Conservation (phyloP, 2,329 filamentous ascomycete species). For the Grosmannia serpens region DNA sequence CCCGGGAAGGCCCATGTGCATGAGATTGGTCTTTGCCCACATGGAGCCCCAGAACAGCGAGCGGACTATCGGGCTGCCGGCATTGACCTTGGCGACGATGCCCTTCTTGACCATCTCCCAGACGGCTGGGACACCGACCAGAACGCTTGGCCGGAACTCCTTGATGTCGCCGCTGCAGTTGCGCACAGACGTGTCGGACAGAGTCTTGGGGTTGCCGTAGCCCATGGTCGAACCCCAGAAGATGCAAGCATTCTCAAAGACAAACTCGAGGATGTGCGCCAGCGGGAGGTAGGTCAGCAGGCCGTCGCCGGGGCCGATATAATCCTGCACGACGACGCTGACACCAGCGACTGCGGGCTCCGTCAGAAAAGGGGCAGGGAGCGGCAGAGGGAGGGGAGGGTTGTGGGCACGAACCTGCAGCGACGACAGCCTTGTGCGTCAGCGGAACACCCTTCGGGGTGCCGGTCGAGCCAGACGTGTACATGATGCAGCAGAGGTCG, state of each 20-base stretch:
- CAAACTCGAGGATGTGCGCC: conserved; percentile 82
- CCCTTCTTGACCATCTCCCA: conserved; percentile 92
- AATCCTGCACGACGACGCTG: conserved; percentile 62
- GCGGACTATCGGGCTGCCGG: conserved; percentile 53
- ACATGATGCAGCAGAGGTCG: conserved; percentile 64
- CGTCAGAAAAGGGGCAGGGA: not conserved
- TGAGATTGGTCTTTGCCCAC: conserved; percentile 38
- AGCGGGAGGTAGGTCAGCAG: conserved; percentile 76
- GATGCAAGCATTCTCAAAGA: conserved; percentile 75
- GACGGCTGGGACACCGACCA: conserved; percentile 79
- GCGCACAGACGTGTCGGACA: conserved; percentile 70
- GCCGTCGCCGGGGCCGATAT: conserved; percentile 65
- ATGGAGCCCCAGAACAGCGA: conserved; percentile 61
- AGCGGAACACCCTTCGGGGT: conserved; percentile 72
- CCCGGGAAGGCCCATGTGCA: conserved; percentile 49
- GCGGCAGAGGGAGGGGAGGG: too few relatives aligned
- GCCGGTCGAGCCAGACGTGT: conserved; percentile 72
- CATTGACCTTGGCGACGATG: conserved; percentile 64
- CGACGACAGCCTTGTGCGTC: conserved; percentile 63
- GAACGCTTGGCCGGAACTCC: conserved; percentile 70
- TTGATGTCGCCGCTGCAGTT: conserved; percentile 84
- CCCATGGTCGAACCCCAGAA: conserved; percentile 85
- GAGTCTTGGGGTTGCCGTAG: conserved; percentile 76
- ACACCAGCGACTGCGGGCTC: conserved; percentile 56
- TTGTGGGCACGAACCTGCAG: conserved; percentile 55